A percentile compares a stretch with the other conserved stretches of the same genome.
Conservation (phyloP, 2,329 filamentous ascomycete genomes). For the Colletotrichum trifolii region DNA sequence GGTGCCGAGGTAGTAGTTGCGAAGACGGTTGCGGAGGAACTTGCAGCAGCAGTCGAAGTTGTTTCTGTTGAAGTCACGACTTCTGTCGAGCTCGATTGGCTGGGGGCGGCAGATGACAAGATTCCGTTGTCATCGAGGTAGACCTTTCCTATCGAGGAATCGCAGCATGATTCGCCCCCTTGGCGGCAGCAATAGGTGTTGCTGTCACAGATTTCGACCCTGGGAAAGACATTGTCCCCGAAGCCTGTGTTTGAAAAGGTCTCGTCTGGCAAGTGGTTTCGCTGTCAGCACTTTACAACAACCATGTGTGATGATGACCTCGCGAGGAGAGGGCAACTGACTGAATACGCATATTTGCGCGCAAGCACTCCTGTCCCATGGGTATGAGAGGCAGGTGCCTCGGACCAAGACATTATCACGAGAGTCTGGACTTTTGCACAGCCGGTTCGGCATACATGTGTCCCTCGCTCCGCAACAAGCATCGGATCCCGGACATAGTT, state of each 20-base stretch:
- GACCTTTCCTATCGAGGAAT: not conserved
- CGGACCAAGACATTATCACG: not conserved
- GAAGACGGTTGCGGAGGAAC: not conserved
- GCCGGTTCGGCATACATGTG: not conserved
- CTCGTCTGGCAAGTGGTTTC: not conserved
- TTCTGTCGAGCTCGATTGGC: not conserved
- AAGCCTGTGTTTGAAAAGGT: not conserved
- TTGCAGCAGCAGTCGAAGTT: not conserved
- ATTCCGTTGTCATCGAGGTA: not conserved
- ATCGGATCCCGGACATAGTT: not conserved
- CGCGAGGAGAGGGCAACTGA: not conserved
- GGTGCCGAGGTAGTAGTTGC: not conserved
- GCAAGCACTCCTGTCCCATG: not conserved
- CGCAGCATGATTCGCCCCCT: slow-evolving; percentile 1
- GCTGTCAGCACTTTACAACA: not conserved
- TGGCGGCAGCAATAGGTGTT: not conserved
- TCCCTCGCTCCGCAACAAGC: not conserved
- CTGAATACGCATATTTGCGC: slow-evolving; percentile 12
- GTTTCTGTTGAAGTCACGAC: not conserved
- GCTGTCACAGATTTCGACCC: not conserved
- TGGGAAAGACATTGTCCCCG: not conserved
- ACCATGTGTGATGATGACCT: not conserved
- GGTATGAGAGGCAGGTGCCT: not conserved
- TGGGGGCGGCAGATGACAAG: not conserved
- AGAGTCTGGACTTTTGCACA: not conserved